Conservation (phyloP, 768 basidiomycete genomes). For the Cystofilobasidium bisporidii region DNA sequence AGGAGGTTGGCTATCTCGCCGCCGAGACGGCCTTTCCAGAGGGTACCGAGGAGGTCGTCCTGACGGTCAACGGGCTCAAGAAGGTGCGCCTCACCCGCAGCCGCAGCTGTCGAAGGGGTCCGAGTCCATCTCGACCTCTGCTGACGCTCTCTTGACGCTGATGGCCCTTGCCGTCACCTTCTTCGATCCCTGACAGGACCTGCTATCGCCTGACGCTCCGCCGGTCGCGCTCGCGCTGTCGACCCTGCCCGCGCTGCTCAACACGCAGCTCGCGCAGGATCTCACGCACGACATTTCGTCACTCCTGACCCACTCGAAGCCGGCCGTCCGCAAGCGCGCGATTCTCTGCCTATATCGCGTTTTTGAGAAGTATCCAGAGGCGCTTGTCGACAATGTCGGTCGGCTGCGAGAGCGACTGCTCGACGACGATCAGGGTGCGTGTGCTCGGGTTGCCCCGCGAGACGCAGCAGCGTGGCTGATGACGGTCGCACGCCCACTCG, state of each 20-base stretch:
- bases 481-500: too few relatives aligned
- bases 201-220: constrained; percentile 65
- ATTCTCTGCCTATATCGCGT: constrained; percentile 73
- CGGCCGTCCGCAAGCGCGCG: constrained; percentile 72
- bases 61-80: constrained; percentile 79
- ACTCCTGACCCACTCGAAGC: constrained; percentile 80
- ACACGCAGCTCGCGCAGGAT: constrained; percentile 82
- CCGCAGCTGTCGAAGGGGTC: too few relatives aligned
- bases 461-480: too few relatives aligned
- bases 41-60: constrained; percentile 93
- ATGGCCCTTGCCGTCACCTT: neutral
- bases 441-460: too few relatives aligned
- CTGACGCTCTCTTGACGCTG: neutral
- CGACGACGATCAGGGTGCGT: constrained; percentile 47
- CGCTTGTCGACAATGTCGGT: constrained; percentile 53
- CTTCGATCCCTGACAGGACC: constrained; percentile 49
- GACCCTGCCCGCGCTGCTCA: constrained; percentile 73
- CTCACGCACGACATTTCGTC: constrained; percentile 71
- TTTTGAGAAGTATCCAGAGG: constrained; percentile 72
- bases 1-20: constrained; percentile 90
- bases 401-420: constrained; percentile 71
- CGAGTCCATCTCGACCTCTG: too few relatives aligned
- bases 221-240: constrained; percentile 60
- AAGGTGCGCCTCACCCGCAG: constrained; percentile 51
- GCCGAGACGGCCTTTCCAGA: constrained; percentile 82